Evolutionary conservation across 2,329 filamentous ascomycete genomes (phyloP), one percentile per base, ranked within the genome.

Genomic region (Xenosphaeropsis pyriputrescens): DNA sequence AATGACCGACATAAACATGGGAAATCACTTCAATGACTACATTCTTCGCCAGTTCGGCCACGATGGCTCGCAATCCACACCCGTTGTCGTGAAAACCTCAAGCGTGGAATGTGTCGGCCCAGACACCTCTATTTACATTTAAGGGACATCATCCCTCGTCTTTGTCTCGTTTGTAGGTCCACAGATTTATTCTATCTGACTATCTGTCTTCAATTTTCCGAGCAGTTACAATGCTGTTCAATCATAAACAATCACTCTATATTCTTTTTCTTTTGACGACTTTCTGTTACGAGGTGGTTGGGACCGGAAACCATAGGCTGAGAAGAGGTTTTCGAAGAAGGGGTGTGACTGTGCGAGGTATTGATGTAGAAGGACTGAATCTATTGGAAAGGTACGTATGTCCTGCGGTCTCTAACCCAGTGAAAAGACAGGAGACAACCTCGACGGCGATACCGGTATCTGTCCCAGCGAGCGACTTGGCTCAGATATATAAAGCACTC

Each of bases 331-430:
- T 15, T 14, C 30, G 30, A 15, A 14, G 14, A 11, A 32, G 14
- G 30, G 12, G 5, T 14, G 30, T 13, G 13, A 32, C 4, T 17
- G 14, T 19, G 8, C 33, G 18, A 35, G 33, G 33, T 3, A 11
- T 36, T 3, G 35, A 36, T 13, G n/a, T 30, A 9, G n/a, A 15
- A 6, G 40, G 41, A n/a, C 32, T 44, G 5, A 34, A 34, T 5
- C 26, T 38, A 2, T 33, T 46, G 5, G 32, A 35, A 33, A 34
- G 30, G 44, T 46, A 46, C 34, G 41, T 46, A 43, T 46, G 43
- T 38, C 37, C 42, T 37, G 3, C 12, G 6, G 34, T 38, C 33
- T 35, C 41, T 43, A 36, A 41, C 32, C 18, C 33, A 14, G 15
- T 38, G 18, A 42, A 38, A 17, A 36, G 41, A 37, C 40, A 43